Evolutionary conservation across 257 asterid genomes (phyloP).

Genomic region (Solanum rostratum): DNA sequence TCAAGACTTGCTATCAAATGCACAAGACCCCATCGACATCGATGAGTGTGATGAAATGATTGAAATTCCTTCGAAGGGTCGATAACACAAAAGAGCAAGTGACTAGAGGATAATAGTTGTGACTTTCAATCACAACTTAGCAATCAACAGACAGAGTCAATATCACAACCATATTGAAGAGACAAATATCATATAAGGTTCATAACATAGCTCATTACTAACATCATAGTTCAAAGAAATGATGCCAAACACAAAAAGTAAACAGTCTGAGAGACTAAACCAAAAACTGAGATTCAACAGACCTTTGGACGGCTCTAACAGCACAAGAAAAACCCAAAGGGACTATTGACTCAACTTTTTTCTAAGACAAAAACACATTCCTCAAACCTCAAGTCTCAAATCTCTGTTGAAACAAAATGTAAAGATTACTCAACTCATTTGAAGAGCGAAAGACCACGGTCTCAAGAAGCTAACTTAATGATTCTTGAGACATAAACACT

Average conservation of each 20-base stretch:
- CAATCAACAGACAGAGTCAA: not conserved
- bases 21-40: not conserved
- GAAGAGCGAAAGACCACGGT: not conserved
- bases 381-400: not conserved
- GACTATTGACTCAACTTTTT: not conserved
- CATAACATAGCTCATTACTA: not conserved
- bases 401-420: conserved; percentile 8
- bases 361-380: not conserved
- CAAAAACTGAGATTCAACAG: not conserved
- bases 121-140: not conserved
- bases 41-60: not conserved
- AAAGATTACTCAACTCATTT: conserved; percentile 9
- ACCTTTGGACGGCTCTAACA: conserved; percentile 63
- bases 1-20: not conserved
- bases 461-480: conserved; percentile 14
- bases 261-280: not conserved
- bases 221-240: not conserved
- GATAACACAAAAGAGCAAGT: not conserved
- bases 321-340: conserved; percentile 66
- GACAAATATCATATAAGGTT: not conserved
- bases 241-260: not conserved
- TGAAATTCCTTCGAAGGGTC: not conserved
- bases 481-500: conserved; percentile 10
- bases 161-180: not conserved
- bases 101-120: not conserved